Base-by-base conservation (phyloP, 139 green algal species). In the Spirogloea muscicola region DNA sequence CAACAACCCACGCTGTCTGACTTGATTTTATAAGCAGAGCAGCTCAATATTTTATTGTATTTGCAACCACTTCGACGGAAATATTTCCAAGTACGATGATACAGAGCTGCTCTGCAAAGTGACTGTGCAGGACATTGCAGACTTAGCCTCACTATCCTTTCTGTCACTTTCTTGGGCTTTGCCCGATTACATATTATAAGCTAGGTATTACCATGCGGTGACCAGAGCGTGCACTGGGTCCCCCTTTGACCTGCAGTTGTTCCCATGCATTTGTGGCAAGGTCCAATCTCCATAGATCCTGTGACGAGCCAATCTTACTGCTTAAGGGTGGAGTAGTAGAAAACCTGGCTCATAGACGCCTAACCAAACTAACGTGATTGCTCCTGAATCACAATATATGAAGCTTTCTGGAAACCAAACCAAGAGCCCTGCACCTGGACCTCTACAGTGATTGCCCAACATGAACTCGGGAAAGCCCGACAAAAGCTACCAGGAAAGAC, bases 261-360 rank as follows among this genome's bases (percentile, higher is more conserved):
- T 98, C 94, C 94, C 94, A 99, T n/a, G 77, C 66, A 68, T 89
- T 91, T 34, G 60, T 90, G 0, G 75, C 65, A 58, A 97, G 84
- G 73, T 97, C 89, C 52, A 99, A 80, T 10, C 94, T 84, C 94
- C 94, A 99, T 37, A 97, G 63, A 72, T 98, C 92, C 18, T 84
- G 68, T 40, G 13, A 51, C 43, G 10, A 10, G 10, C 10, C 43
- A 10, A 51, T 10, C 13, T 10, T 51, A 10, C 10, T 10, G 43
- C 43, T 51, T 13, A 51, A 10, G 10, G 10, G 10, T 51, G 43
- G 43, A 51, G 43, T 13, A 16, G 43, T 10, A 52, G 16, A 16
- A n/a, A 16, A 52, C 16, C 10, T 52, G 43, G 43, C 16, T 52
- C 16, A 16, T 16, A 16, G 10, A 10, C 43, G 16, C 10, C 10